phyloP scores from a whole-genome alignment of 1,284 basidiomycete species.

The Apiotrichum domesticum region DNA sequence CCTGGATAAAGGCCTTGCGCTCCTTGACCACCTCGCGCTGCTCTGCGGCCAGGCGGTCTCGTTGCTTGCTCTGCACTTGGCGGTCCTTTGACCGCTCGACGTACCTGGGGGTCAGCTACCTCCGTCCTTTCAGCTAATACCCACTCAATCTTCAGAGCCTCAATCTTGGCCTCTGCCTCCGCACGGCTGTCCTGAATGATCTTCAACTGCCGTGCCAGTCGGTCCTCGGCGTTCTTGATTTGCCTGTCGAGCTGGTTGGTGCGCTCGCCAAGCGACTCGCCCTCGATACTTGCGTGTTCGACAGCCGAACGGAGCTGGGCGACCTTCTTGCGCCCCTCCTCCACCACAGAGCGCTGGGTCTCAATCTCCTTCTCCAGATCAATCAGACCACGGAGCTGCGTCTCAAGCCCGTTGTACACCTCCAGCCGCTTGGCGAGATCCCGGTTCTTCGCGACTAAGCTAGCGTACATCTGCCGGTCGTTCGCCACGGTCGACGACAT shows the following conservation, averaged over 20 bases:
- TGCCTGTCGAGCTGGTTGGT: constrained; percentile 66
- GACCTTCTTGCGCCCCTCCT: constrained; percentile 59
- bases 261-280: constrained; percentile 54
- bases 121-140: constrained; percentile 39
- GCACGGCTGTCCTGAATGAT: constrained; percentile 67
- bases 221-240: constrained; percentile 66
- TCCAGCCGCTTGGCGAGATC: constrained; percentile 69
- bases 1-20: constrained; percentile 67
- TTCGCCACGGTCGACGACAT: constrained; percentile 62
- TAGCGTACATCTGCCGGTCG: constrained; percentile 54
- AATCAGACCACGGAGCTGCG: constrained; percentile 47
- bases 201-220: constrained; percentile 64
- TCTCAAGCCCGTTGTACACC: constrained; percentile 65
- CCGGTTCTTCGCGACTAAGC: constrained; percentile 63
- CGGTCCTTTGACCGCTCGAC: constrained; percentile 27
- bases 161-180: constrained; percentile 62
- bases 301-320: constrained; percentile 59
- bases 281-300: constrained; percentile 64
- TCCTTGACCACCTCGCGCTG: constrained; percentile 43
- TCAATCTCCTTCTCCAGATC: constrained; percentile 53
- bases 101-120: constrained; percentile 16
- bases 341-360: constrained; percentile 59
- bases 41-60: constrained; percentile 26
- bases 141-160: constrained; percentile 66
- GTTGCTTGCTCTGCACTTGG: constrained; percentile 23